Evolutionary conservation across 306 rosid species (phyloP).

Genomic region (Datisca glomerata): DNA sequence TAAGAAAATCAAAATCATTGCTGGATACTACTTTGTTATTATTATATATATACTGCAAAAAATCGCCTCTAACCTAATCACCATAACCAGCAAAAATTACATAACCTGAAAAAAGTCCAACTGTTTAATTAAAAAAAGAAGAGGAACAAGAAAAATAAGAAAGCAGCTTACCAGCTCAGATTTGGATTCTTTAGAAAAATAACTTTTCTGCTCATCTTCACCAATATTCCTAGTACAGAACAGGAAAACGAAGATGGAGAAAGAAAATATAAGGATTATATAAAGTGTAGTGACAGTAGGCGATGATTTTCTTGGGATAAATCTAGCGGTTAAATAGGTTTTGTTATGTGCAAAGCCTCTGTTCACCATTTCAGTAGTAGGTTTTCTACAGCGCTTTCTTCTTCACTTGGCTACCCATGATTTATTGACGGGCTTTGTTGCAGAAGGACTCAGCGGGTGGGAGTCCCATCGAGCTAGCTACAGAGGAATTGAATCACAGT

Average conservation of each 20-base stretch:
- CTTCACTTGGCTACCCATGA: too few species aligned
- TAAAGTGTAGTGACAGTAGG: constrained; percentile 28
- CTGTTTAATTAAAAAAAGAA: too few species aligned
- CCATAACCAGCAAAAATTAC: not conserved
- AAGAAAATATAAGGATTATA: constrained; percentile 31
- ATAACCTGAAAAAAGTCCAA: not conserved
- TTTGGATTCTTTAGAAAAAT: constrained; percentile 18
- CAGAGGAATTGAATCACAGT: too few species aligned
- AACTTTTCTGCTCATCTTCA: constrained; percentile 22
- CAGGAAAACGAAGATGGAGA: constrained; percentile 46
- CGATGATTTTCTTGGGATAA: constrained; percentile 29
- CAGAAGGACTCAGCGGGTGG: too few species aligned
- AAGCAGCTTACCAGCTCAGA: constrained; percentile 26
- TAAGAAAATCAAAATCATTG: too few species aligned
- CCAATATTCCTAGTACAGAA: constrained; percentile 28
- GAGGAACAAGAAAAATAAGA: not conserved
- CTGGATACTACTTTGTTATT: too few species aligned
- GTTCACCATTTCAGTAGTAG: constrained; percentile 46
- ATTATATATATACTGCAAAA: too few species aligned
- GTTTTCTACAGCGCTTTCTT: too few species aligned
- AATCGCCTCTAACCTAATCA: too few species aligned
- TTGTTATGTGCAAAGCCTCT: constrained; percentile 23
- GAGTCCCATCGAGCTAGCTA: too few species aligned
- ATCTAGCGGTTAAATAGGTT: constrained; percentile 17
- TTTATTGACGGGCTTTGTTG: too few species aligned